A percentile compares a stretch with the other conserved stretches of the same genome.
These are phyloP conservation scores for Lachancea lanzarotensis DNA, from an alignment of 805 yeast genomes.

Conservation along the genomic window DNA sequence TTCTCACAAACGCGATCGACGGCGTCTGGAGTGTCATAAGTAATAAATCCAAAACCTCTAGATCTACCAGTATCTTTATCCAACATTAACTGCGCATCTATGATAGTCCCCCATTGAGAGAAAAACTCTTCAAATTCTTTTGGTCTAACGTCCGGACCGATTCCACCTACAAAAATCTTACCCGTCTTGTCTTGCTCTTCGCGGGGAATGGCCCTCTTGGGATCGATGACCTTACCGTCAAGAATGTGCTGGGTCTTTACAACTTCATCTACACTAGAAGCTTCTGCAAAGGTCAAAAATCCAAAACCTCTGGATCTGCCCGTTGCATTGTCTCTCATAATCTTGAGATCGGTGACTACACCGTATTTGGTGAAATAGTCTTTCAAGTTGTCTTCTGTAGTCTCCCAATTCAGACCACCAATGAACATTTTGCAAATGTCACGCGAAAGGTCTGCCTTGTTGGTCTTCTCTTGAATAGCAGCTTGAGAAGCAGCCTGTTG, in stretches of 20 bases:
- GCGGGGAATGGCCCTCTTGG: constrained; percentile 94
- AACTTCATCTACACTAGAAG: constrained; percentile 81
- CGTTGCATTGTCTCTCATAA: constrained; percentile 82
- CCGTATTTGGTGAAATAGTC: constrained; percentile 85
- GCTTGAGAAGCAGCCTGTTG: constrained; percentile 18
- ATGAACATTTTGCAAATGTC: constrained; percentile 90
- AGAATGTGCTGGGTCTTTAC: constrained; percentile 78
- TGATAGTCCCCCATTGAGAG: constrained; percentile 79
- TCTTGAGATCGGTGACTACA: constrained; percentile 77
- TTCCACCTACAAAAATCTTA: constrained; percentile 95
- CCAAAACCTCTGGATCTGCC: constrained; percentile 96
- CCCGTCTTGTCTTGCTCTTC: constrained; percentile 97
- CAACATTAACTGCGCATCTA: constrained; percentile 94
- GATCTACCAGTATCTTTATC: constrained; percentile 96
- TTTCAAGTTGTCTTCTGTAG: constrained; percentile 79
- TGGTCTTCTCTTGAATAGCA: constrained; percentile 17
- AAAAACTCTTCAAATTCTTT: constrained; percentile 82
- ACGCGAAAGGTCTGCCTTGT: constrained; percentile 47
- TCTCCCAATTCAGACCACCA: constrained; percentile 98
- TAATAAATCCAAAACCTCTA: constrained; percentile 94
- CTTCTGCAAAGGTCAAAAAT: constrained; percentile 75
- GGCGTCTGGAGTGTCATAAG: constrained; percentile 90
- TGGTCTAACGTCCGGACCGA: constrained; percentile 89
- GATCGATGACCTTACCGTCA: constrained; percentile 95
- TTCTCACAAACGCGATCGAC: constrained; percentile 83